Base-by-base conservation (phyloP, 495 filamentous ascomycete species). In the Aspergillus incahuasiensis region DNA sequence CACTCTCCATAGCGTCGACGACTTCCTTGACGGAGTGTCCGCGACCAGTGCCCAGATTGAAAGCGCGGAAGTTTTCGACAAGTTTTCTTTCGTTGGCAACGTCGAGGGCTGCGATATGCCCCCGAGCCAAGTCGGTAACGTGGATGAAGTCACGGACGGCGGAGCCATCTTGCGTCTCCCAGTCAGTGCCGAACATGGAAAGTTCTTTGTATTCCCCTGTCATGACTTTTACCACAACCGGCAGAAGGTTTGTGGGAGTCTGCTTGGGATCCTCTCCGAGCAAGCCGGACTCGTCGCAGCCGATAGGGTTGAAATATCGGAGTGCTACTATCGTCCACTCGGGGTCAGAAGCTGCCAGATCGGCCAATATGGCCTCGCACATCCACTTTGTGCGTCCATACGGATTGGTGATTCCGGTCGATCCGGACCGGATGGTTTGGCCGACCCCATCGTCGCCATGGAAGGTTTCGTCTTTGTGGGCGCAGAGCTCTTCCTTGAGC, bases 301-400 rank as follows among this genome's bases (percentile, higher is more conserved):
- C 84, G 25, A 85, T 79, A 5, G 84, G 84, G 55, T 86, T 87
- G 73, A 87, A 87, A 62, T 87, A 87, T 16, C 84, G 75, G 12
- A 87, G 74, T 16, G 81, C 79, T 20, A 84, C 79, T 57, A 85
- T 81, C 11, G 74, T 78, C 82, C 82, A 86, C 41, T 75, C 74
- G 6, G 82, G 75, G 64, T 85, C 78, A 5, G 84, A 74, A 18
- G 67, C 68, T 12, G 82, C 82, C 19, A 83, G 63, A 59, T 87
- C 84, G 12, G 80, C 78, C n/a, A 87, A 69, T 48, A 87, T 86
- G 13, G 80, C 79, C 56, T 87, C 84, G 58, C 78, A 79, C 58
- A 86, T 82, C 74, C 80, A 86, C 64, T 86, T 86, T 5, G 83
- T 82, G 45, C 83, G 78, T 16, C 83, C 83, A 58, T 86, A 86